phyloP scores from a whole-genome alignment of 495 filamentous ascomycete genomes.

The Symbiotaphrina buchneri region DNA sequence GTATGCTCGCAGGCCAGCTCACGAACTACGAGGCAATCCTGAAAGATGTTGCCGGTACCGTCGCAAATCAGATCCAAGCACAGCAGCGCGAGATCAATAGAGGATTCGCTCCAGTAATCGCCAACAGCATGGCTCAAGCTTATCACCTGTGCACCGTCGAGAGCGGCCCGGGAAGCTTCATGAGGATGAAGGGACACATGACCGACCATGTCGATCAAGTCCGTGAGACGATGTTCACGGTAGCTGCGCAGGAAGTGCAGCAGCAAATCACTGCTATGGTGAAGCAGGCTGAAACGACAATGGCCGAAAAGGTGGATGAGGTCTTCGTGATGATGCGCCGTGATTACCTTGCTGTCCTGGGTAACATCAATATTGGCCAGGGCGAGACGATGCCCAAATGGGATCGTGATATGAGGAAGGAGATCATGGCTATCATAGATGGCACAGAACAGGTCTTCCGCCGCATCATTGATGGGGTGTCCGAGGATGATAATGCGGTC shows the following conservation, averaged over 20 bases:
- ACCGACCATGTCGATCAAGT: slow-evolving; percentile 18
- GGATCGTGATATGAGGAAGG: background rate
- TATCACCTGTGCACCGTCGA: slow-evolving; percentile 24
- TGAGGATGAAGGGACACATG: slow-evolving; percentile 34
- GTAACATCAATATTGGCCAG: slow-evolving; percentile 8
- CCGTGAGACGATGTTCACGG: slow-evolving; percentile 25
- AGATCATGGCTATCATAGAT: background rate
- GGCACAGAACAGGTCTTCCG: no score
- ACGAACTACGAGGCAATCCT: slow-evolving; percentile 17
- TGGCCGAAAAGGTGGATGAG: slow-evolving; percentile 17
- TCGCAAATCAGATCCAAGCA: slow-evolving; percentile 16
- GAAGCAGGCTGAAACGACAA: slow-evolving; percentile 9
- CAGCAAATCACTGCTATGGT: slow-evolving; percentile 16
- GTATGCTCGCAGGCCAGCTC: slow-evolving; percentile 21
- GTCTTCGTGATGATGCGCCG: slow-evolving; percentile 17
- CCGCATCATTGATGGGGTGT: no score
- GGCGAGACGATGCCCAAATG: background rate
- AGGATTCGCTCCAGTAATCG: slow-evolving; percentile 27
- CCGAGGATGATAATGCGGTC: no score
- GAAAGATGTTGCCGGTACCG: slow-evolving; percentile 10
- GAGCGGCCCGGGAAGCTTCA: slow-evolving; percentile 21
- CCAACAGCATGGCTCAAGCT: slow-evolving; percentile 18
- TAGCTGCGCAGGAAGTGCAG: slow-evolving; percentile 18
- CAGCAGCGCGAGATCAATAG: slow-evolving; percentile 32
- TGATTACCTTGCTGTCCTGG: slow-evolving; percentile 19